Evolutionary conservation across 2,329 filamentous ascomycete species (phyloP), one percentile per base, ranked within the genome.

Genomic region (Cytospora piceicola): DNA sequence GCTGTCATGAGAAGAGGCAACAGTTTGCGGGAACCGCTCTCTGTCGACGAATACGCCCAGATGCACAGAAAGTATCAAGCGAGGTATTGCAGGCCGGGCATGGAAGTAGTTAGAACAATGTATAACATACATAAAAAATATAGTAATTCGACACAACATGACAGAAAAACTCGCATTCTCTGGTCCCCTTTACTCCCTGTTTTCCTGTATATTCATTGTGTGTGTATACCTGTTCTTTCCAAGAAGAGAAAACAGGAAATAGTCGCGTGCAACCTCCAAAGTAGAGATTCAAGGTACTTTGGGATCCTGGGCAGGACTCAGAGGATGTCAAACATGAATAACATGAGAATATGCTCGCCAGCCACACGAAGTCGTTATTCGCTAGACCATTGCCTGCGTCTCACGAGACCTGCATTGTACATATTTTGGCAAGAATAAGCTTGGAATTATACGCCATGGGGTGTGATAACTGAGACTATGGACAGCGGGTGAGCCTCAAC

Each of bases 141-240:
- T 65, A 63, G 55, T 67, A 67, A 67, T 67, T 57, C 51, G 58
- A 49, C 58, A 49, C 11, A 24, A 36, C 11, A 36, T 36, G 7
- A 36, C 14, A 15, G 11, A 12, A 36, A 14, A 36, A 2, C 27
- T 29, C 27, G 27, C n/a, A 29, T 29, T 29, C 27, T 29, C 27
- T 29, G 27, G 27, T 5, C 27, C 27, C 27, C 27, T 5, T 29
- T 29, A 3, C 27, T 5, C 27, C 5, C 27, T 29, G n/a, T 29
- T 29, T 29, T 29, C 27, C 27, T 29, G 27, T 29, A 5, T 29
- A 3, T 29, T 36, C n/a, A n/a, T 4, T 36, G 34, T 12, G 34
- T 15, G 14, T 36, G 34, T 36, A 36, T 14, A 12, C 14, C 34
- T 36, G 2, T 12, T 12, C 12, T 36, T 12, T 36, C 34, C 39